phyloP scores from a whole-genome alignment of 2,329 filamentous ascomycete genomes.

The Ophiostoma tasmaniense region DNA sequence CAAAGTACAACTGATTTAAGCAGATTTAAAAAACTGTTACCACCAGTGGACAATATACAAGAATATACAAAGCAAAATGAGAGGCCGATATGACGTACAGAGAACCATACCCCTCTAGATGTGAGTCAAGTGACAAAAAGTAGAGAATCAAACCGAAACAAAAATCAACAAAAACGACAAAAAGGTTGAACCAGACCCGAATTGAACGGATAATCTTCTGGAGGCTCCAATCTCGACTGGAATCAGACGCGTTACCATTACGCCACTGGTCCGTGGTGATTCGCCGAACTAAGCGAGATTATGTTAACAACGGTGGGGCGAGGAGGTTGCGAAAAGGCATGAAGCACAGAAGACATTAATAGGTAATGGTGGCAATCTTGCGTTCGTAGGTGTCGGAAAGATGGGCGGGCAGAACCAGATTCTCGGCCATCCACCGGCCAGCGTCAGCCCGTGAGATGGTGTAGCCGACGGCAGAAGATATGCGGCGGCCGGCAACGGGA shows the following conservation, averaged over 20 bases:
- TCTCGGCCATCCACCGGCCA: constrained; percentile 33
- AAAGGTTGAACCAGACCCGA: constrained; percentile 15
- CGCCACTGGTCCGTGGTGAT: constrained; percentile 14
- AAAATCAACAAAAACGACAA: background rate
- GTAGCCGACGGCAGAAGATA: constrained; percentile 33
- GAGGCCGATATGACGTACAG: too few relatives aligned
- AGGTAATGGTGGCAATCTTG: background rate
- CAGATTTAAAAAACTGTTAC: too few relatives aligned
- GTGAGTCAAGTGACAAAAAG: background rate
- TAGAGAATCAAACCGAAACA: background rate
- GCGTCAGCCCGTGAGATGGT: constrained; percentile 34
- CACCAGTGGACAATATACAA: too few relatives aligned
- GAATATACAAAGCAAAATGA: too few relatives aligned
- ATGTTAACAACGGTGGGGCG: background rate
- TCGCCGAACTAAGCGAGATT: background rate
- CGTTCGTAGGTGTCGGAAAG: background rate
- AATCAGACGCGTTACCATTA: constrained; percentile 19
- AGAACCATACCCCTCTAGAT: too few relatives aligned
- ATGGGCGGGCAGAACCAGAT: background rate
- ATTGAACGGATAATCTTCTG: constrained; percentile 19
- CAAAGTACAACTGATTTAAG: too few relatives aligned
- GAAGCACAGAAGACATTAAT: background rate
- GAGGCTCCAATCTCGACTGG: constrained; percentile 15
- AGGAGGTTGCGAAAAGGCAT: background rate
- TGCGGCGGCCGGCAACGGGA: constrained; percentile 25